Evolutionary conservation across 306 rosid genomes (phyloP).

Genomic region (Vigna reflexopilosa): DNA sequence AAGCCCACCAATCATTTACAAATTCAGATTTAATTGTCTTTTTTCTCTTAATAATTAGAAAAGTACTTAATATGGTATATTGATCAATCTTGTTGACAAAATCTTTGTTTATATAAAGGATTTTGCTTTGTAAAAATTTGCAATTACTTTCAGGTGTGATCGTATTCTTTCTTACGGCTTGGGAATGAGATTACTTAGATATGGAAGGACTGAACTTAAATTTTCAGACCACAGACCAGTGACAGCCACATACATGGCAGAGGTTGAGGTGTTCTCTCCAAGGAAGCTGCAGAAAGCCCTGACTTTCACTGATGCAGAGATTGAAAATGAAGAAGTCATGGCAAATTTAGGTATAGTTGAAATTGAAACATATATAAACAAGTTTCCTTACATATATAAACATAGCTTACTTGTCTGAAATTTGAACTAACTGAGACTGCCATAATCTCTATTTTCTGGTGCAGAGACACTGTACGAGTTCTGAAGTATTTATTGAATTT

Average conservation of each 20-base stretch:
- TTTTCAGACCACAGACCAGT: slow-evolving; percentile 97
- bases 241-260: slow-evolving; percentile 79
- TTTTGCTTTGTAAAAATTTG: slow-evolving; percentile 1
- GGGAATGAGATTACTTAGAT: slow-evolving; percentile 68
- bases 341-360: slow-evolving; percentile 48
- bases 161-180: slow-evolving; percentile 79
- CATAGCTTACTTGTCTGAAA: too few species aligned
- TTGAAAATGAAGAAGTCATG: slow-evolving; percentile 61
- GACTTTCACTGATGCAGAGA: slow-evolving; percentile 84
- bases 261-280: slow-evolving; percentile 84
- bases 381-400: too few species aligned
- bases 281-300: slow-evolving; percentile 85
- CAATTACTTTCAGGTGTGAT: slow-evolving; percentile 76
- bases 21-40: neutral
- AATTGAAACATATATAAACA: too few species aligned
- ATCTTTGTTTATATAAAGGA: neutral
- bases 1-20: too few species aligned
- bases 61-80: neutral
- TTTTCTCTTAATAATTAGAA: neutral
- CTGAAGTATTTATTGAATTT: slow-evolving; percentile 33
- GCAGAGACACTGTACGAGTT: slow-evolving; percentile 56
- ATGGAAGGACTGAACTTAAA: slow-evolving; percentile 70
- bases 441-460: slow-evolving; percentile 21
- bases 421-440: too few species aligned
- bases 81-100: neutral